Conservation (phyloP, 805 yeast genomes). For the Lachancea sp. region DNA sequence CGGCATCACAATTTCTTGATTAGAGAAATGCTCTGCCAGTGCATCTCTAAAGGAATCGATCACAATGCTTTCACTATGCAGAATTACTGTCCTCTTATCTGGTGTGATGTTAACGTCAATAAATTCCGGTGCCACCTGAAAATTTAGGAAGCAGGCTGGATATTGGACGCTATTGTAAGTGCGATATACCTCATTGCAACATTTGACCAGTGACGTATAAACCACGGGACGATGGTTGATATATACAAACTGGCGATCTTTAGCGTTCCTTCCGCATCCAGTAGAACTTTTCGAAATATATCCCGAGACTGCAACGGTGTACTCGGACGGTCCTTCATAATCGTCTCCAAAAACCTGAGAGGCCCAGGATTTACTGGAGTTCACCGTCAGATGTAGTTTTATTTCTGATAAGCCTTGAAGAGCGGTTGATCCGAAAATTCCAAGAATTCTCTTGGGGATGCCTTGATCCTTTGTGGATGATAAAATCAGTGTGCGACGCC, state of each 20-base stretch:
- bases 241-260: constrained; percentile 70
- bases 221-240: constrained; percentile 72
- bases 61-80: constrained; percentile 60
- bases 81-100: constrained; percentile 68
- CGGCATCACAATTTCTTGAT: constrained; percentile 32
- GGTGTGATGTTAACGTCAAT: constrained; percentile 91
- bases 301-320: constrained; percentile 45
- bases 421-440: constrained; percentile 66
- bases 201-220: constrained; percentile 47
- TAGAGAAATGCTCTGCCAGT: constrained; percentile 43
- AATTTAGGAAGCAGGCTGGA: constrained; percentile 63
- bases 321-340: constrained; percentile 13
- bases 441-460: constrained; percentile 52
- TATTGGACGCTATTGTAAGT: constrained; percentile 63
- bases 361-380: constrained; percentile 1
- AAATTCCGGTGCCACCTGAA: constrained; percentile 44
- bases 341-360: constrained; percentile 12
- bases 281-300: constrained; percentile 68
- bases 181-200: constrained; percentile 68
- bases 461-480: constrained; percentile 48
- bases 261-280: constrained; percentile 66
- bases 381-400: constrained; percentile 36
- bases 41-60: constrained; percentile 49
- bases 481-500: constrained; percentile 49
- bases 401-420: constrained; percentile 52